A percentile compares a stretch with the other conserved stretches of the same genome.
phyloP scores from a whole-genome alignment of 2,329 filamentous ascomycete species.

The Verticillium nonalfalfae region DNA sequence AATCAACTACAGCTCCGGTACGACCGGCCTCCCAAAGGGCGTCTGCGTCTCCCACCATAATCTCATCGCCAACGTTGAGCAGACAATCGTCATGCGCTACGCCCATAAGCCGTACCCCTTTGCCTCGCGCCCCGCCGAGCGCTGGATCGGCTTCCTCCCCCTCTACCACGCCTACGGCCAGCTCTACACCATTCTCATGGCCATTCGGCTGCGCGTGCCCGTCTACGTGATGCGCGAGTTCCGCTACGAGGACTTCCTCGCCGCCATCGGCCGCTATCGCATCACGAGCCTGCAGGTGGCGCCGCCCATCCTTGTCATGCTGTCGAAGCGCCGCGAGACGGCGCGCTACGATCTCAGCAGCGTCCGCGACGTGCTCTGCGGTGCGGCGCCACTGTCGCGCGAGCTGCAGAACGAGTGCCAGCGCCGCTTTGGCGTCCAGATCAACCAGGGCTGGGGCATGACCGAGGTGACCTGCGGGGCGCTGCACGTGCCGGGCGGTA shows the following conservation, averaged over 20 bases:
- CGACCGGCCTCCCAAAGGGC: slow-evolving; percentile 44
- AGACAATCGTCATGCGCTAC: slow-evolving; percentile 39
- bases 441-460: slow-evolving; percentile 55
- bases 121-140: slow-evolving; percentile 31
- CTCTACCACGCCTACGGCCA: slow-evolving; percentile 59
- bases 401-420: slow-evolving; percentile 40
- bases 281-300: slow-evolving; percentile 49
- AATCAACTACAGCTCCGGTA: slow-evolving; percentile 45
- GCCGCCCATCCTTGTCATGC: slow-evolving; percentile 52
- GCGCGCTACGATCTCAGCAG: slow-evolving; percentile 45
- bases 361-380: slow-evolving; percentile 38
- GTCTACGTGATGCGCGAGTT: slow-evolving; percentile 53
- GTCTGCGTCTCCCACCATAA: slow-evolving; percentile 43
- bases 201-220: slow-evolving; percentile 33
- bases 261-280: slow-evolving; percentile 39
- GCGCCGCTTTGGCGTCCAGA: slow-evolving; percentile 27
- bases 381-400: slow-evolving; percentile 44
- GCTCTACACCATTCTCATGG: slow-evolving; percentile 42
- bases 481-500: slow-evolving; percentile 31
- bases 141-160: slow-evolving; percentile 56
- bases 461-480: slow-evolving; percentile 43
- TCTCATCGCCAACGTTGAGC: slow-evolving; percentile 41
- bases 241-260: slow-evolving; percentile 46
- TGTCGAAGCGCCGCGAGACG: slow-evolving; percentile 50
- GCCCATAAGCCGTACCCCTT: slow-evolving; percentile 26